Base-by-base conservation (phyloP, 2,329 filamentous ascomycete genomes). In the Monosporascus sp. region DNA sequence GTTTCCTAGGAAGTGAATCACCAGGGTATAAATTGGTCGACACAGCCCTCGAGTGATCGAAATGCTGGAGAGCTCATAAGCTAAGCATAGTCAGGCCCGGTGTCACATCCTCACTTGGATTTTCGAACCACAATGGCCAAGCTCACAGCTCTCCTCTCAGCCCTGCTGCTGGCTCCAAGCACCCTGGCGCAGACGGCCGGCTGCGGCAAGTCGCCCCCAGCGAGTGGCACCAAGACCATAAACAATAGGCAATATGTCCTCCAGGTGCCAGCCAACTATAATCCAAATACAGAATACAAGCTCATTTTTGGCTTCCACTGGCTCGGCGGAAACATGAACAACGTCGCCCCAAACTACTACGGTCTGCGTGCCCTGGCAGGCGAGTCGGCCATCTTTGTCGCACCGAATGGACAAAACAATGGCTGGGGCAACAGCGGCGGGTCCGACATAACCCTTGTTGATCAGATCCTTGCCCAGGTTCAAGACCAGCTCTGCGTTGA, bases 381-480 rank as follows among this genome's bases (percentile, higher is more conserved):
- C 20, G 68, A 70, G n/a, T 66, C 58, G 9, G 68, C 73, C 52
- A 73, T 78, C 57, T 74, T 75, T 55, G 67, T 78, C 17, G 68
- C 72, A 1, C 75, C 75, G 22, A 63, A 76, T 45, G 74, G 74
- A 9, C 58, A 73, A 31, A 68, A 70, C 55, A 60, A 62, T 20
- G 74, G 74, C 22, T 77, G 74, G 73, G 72, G 60, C 37, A 77
- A 77, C 64, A 57, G 55, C 2, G 67, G 66, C 49, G 74, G 73
- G 14, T 67, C 74, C 47, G 75, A 77, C 50, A 59, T 76, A 41
- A 63, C 62, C 0, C 74, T 78, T 53, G 63, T 74, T 38, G 68
- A 74, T 41, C 56, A 61, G 5, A 70, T 78, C 50, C 58, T 75
- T 37, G 61, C 66, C 28, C 64, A 63, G 9, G 62, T 75, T 31